Percentiles rank a stretch among this genome's conserved stretches.
Conservation (phyloP, 106 monocot species). For the Dendrobium chrysotoxum region DNA sequence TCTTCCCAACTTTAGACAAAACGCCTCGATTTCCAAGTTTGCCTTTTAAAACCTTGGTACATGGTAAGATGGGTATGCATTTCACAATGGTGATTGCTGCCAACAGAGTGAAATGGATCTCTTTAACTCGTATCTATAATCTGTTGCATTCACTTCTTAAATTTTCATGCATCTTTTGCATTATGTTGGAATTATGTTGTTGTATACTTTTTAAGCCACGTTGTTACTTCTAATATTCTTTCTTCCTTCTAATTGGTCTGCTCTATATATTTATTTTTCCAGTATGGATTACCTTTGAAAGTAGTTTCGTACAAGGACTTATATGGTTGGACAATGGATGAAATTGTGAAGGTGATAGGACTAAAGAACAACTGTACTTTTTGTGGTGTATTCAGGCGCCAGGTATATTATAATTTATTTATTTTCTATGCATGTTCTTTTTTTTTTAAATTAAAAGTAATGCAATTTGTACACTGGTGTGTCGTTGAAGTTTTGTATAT, state of each 20-base stretch:
- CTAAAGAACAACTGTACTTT: conserved; percentile 98
- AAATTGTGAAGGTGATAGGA: conserved; percentile 94
- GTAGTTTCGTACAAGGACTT: conserved; percentile 94
- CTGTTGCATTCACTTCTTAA: background rate
- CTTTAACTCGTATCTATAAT: background rate
- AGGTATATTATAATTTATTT: conserved; percentile 42
- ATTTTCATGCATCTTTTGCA: background rate
- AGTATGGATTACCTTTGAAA: conserved; percentile 95
- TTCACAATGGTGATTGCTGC: background rate
- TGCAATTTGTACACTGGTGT: background rate
- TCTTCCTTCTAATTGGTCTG: background rate
- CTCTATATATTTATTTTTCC: conserved; percentile 4
- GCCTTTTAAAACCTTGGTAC: background rate
- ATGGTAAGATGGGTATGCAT: background rate
- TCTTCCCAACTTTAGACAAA: no score
- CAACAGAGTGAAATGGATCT: background rate
- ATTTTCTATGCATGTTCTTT: background rate
- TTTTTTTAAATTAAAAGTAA: background rate
- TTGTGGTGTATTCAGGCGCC: conserved; percentile 98
- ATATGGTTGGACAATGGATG: conserved; percentile 99
- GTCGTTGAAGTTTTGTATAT: background rate
- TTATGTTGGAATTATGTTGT: background rate
- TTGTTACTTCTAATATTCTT: background rate
- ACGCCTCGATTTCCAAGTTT: no score
- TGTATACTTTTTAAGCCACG: background rate